Evolutionary conservation across 108 stramenopile genomes (phyloP).

Genomic region (Craspedostauros australis): DNA sequence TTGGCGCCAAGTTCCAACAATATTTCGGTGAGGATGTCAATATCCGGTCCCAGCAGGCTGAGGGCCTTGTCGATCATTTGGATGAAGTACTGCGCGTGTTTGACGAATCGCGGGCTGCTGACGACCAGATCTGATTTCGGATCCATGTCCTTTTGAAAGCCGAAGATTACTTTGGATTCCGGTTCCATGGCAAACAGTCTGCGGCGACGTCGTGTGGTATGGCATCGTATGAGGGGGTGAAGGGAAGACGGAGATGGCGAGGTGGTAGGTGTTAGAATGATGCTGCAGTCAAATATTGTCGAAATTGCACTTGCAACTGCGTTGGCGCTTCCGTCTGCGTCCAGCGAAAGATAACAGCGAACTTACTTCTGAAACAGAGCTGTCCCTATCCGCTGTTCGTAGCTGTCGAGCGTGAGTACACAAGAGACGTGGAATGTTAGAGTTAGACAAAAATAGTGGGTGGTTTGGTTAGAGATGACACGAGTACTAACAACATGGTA

Average conservation of each 20-base stretch:
- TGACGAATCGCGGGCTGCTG: slow-evolving; percentile 14
- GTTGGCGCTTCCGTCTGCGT: neutral
- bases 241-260: neutral
- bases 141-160: slow-evolving; percentile 27
- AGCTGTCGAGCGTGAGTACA: too few relatives aligned
- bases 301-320: neutral
- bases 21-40: slow-evolving; percentile 30
- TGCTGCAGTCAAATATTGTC: neutral
- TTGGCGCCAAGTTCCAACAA: slow-evolving; percentile 17
- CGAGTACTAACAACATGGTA: too few relatives aligned
- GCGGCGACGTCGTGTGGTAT: too few relatives aligned
- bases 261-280: neutral
- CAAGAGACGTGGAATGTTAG: too few relatives aligned
- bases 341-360: neutral
- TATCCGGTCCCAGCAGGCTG: slow-evolving; percentile 25
- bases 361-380: slow-evolving; percentile 30
- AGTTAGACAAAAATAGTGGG: too few relatives aligned
- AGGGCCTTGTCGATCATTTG: slow-evolving; percentile 31
- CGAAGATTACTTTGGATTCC: slow-evolving; percentile 19
- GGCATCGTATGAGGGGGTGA: too few relatives aligned
- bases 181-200: slow-evolving; percentile 22
- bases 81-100: slow-evolving; percentile 24
- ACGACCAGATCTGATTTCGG: slow-evolving; percentile 11
- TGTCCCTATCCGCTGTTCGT: slow-evolving; percentile 20
- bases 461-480: too few relatives aligned